phyloP scores from a whole-genome alignment of 1,139 yeast genomes.

The Pichia sp. region DNA sequence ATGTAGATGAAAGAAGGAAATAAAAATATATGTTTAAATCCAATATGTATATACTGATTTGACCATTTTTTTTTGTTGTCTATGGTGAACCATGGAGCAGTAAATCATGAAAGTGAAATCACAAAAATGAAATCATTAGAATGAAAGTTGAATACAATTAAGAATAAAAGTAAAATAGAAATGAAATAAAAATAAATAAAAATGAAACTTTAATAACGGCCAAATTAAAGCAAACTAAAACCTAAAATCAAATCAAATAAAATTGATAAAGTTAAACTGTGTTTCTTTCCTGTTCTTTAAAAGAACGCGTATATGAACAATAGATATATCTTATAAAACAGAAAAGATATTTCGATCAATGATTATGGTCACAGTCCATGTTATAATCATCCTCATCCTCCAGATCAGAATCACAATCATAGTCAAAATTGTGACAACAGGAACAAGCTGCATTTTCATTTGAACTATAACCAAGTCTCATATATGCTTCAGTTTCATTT shows the following conservation, averaged over 20 bases:
- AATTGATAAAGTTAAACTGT: not conserved
- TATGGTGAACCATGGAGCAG: too few species aligned
- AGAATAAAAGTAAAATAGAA: not conserved
- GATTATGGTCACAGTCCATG: conserved; percentile 1
- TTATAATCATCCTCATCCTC: conserved; percentile 21
- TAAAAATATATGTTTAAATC: too few species aligned
- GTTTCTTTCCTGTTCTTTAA: not conserved
- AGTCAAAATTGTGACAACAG: conserved; percentile 13
- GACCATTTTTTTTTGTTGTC: too few species aligned
- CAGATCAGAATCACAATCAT: conserved; percentile 25
- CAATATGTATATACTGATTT: too few species aligned
- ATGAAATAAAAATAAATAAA: not conserved
- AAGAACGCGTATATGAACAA: not conserved
- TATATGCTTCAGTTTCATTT: conserved; percentile 35
- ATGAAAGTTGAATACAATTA: not conserved
- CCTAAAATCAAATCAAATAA: not conserved
- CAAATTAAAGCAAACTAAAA: not conserved
- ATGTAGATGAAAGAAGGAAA: too few species aligned
- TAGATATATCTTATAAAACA: not conserved
- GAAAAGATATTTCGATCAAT: not conserved
- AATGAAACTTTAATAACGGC: not conserved
- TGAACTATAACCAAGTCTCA: conserved; percentile 33
- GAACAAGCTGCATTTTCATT: conserved; percentile 21
- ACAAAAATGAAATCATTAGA: not conserved
- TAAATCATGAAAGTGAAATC: not conserved